phyloP scores from a whole-genome alignment of 2,329 filamentous ascomycete genomes.

The Xylaria sp. region DNA sequence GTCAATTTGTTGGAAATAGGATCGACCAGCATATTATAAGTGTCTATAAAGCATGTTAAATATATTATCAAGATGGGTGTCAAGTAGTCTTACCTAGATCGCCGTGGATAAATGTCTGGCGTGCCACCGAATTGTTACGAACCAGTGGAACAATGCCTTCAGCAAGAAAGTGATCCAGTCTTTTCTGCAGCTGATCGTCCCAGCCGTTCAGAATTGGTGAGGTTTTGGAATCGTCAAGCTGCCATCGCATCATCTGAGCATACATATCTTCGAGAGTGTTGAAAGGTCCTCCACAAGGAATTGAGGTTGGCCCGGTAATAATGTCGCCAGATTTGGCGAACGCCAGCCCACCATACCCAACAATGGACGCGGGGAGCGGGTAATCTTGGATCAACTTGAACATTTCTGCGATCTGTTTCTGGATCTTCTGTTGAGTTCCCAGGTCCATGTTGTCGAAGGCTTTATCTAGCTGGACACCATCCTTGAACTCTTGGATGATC shows the following conservation, averaged over 20 bases:
- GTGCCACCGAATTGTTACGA: not conserved
- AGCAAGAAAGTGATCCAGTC: not conserved
- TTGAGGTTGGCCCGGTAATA: not conserved
- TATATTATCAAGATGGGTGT: not conserved
- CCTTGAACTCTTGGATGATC: slow-evolving; percentile 15
- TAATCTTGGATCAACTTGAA: slow-evolving; percentile 9
- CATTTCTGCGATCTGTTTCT: not conserved
- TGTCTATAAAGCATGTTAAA: slow-evolving; percentile 5
- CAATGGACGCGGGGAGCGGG: not conserved
- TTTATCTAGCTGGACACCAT: slow-evolving; percentile 12
- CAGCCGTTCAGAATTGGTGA: not conserved
- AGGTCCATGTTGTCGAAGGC: slow-evolving; percentile 8
- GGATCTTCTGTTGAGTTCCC: slow-evolving; percentile 1
- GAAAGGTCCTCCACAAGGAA: slow-evolving; percentile 1
- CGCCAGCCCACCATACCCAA: slow-evolving; percentile 10
- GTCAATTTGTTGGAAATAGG: not conserved
- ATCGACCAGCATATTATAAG: slow-evolving; percentile 11
- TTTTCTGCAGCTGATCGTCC: not conserved
- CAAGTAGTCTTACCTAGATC: slow-evolving; percentile 8
- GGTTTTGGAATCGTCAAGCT: not conserved
- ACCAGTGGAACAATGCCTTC: not conserved
- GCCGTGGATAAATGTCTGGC: slow-evolving; percentile 5
- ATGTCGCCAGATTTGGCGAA: slow-evolving; percentile 2
- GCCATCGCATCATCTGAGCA: slow-evolving; percentile 1
- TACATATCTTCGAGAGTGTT: slow-evolving; percentile 1